phyloP scores from a whole-genome alignment of 805 yeast genomes.

The Kluyveromyces nonfermentans region DNA sequence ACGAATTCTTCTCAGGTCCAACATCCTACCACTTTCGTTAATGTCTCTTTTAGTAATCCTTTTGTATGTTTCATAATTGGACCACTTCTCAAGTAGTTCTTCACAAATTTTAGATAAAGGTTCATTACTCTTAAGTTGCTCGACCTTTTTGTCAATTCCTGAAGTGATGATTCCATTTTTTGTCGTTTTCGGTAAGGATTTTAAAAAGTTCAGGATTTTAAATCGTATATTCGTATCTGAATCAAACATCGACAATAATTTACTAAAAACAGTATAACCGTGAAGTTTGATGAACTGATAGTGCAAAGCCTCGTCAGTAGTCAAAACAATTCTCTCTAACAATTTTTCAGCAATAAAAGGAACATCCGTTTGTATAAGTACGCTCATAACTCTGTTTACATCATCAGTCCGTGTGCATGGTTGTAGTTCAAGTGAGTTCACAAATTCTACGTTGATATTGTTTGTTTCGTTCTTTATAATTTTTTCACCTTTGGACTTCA shows the following conservation, averaged over 20 bases:
- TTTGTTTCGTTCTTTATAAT: constrained; percentile 42
- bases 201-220: constrained; percentile 48
- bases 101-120: constrained; percentile 23
- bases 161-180: constrained; percentile 69
- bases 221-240: constrained; percentile 35
- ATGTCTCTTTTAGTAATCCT: constrained; percentile 59
- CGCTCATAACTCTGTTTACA: constrained; percentile 72
- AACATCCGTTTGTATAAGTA: constrained; percentile 70
- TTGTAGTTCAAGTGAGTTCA: constrained; percentile 44
- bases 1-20: constrained; percentile 25
- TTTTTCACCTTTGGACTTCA: constrained; percentile 38
- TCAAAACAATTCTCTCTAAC: constrained; percentile 52
- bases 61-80: constrained; percentile 66
- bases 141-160: constrained; percentile 57
- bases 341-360: constrained; percentile 52
- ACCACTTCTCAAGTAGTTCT: constrained; percentile 57
- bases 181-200: constrained; percentile 61
- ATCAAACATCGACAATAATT: constrained; percentile 38
- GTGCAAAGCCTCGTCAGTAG: constrained; percentile 43
- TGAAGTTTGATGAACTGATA: constrained; percentile 63
- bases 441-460: constrained; percentile 55
- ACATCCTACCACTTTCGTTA: constrained; percentile 17
- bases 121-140: constrained; percentile 29
- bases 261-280: constrained; percentile 73
- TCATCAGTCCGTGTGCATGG: constrained; percentile 43